Conservation (phyloP, 306 rosid species). For the Lablab purpureus region DNA sequence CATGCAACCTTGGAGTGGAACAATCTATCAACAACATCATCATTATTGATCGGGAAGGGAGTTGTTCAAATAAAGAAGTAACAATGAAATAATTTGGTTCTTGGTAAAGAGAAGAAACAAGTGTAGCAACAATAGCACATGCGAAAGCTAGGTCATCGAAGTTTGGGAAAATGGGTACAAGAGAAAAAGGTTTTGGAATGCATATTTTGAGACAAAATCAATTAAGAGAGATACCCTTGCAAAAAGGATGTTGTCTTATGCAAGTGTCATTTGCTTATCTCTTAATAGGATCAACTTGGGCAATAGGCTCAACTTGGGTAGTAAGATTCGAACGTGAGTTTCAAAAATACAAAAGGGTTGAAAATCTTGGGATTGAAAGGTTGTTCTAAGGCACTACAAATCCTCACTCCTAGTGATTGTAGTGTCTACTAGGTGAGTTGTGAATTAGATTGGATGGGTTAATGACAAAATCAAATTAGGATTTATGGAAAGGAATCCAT, state of each 20-base stretch:
- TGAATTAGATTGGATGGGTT: not conserved
- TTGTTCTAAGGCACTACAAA: not conserved
- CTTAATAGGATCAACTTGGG: not conserved
- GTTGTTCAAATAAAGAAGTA: not conserved
- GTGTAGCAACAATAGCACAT: not conserved
- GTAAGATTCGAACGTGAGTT: not conserved
- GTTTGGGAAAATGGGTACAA: not conserved
- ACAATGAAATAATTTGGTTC: not conserved
- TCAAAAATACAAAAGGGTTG: not conserved
- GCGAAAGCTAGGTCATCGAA: not conserved
- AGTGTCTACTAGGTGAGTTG: not conserved
- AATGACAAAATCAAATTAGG: not conserved
- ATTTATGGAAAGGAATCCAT: not conserved
- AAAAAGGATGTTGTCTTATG: not conserved
- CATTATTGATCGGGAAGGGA: not conserved
- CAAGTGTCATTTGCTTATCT: not conserved
- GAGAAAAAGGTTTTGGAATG: not conserved
- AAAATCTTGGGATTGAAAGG: not conserved
- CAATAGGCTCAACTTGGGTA: not conserved
- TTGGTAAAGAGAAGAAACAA: not conserved
- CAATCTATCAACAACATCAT: not conserved
- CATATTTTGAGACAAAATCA: not conserved
- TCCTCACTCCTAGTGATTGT: not conserved
- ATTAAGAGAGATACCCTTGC: not conserved
- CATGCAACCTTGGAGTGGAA: not conserved